Conservation (phyloP, 345 rosid genomes). For the Sonneratia caseolaris region DNA sequence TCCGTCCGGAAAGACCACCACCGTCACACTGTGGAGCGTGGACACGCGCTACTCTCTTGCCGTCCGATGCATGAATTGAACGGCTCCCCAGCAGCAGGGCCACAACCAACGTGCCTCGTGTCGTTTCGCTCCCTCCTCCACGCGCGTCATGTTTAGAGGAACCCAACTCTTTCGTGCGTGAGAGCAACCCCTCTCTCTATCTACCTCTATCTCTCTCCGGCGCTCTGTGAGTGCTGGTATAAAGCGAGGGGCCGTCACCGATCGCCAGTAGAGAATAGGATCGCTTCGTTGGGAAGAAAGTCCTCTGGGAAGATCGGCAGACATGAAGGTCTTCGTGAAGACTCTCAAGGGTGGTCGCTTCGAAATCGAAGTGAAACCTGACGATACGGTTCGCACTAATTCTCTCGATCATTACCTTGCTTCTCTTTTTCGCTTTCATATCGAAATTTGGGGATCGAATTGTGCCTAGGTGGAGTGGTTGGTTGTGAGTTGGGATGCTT, state of each 20-base stretch:
- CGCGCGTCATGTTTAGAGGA: too few species aligned
- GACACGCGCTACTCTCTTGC: too few species aligned
- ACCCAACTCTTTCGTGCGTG: too few species aligned
- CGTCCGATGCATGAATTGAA: too few species aligned
- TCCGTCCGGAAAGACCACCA: too few species aligned
- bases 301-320: neutral
- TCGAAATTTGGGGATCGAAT: neutral
- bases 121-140: too few species aligned
- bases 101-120: too few species aligned
- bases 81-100: too few species aligned
- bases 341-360: slow-evolving; percentile 23
- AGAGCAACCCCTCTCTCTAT: neutral
- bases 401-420: too few species aligned
- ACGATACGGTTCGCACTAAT: slow-evolving; percentile 13
- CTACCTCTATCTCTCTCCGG: neutral
- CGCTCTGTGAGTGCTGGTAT: neutral
- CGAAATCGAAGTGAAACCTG: slow-evolving; percentile 24
- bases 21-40: too few species aligned
- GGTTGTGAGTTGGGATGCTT: neutral
- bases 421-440: neutral
- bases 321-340: slow-evolving; percentile 23
- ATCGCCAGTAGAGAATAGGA: neutral
- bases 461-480: neutral
- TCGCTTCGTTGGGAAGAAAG: neutral
- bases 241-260: neutral